Evolutionary conservation across 1,284 basidiomycete species (phyloP), one percentile per base, ranked within the genome.

Genomic region (Microbotryum intermedium): DNA sequence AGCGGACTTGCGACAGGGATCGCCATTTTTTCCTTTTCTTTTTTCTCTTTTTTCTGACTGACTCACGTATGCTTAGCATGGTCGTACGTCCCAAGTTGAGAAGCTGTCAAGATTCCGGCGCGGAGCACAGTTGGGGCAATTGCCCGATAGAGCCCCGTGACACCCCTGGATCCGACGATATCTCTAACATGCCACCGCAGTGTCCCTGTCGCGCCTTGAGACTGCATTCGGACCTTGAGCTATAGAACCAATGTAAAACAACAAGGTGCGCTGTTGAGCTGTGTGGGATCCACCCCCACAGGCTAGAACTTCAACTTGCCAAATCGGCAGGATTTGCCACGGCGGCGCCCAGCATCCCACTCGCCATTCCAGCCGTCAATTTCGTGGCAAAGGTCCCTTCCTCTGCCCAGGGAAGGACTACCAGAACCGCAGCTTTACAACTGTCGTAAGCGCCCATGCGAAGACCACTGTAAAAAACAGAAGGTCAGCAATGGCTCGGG

Each of bases 311-410:
- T 13, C 0, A 9, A 23, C 62, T n/a, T 9, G 63, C 66, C 13
- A 72, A 58, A 51, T 72, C 70, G 11, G 67, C 66, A 0, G 69
- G 70, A 39, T 71, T 71, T 21, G 70, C 70, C 9, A 72, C 50
- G 2, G 69, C 70, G 7, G 70, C 68, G 3, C 70, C 70, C 3
- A 71, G 42, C 56, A 68, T 67, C 18, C 65, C 64, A 9, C 42
- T 58, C 9, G 45, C 55, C 57, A 58, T 21, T 1, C 66, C 69
- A 1, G 59, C 62, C 20, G 53, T 53, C 1, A 71, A 50, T 53
- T 71, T 71, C 3, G 64, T 62, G 5, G 58, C 59, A n/a, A 70
- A 64, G 8, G 60, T 61, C 26, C 67, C 58, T 28, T 58, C 62
- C 46, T 60, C 64, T 13, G 57, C 53, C 9, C 52, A 42, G 13